Percentiles rank a stretch among this genome's conserved stretches.
Conservation (phyloP, 179 eudicot species). For the Beta macrorhiza region DNA sequence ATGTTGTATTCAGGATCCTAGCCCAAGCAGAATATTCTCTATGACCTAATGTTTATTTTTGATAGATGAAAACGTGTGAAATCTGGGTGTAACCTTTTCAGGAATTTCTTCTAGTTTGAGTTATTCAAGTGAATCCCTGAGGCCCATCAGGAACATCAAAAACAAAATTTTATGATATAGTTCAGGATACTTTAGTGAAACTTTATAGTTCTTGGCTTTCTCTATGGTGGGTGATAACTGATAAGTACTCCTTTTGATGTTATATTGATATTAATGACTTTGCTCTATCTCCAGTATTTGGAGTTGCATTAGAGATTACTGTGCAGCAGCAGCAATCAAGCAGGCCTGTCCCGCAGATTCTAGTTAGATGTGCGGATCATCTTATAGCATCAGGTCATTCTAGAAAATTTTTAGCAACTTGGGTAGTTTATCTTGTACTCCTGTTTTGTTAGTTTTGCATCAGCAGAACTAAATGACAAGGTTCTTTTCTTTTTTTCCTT, state of each 20-base stretch:
- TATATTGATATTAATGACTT: background rate
- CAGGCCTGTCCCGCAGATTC: conserved; percentile 64
- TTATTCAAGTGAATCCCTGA: background rate
- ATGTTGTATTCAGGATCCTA: background rate
- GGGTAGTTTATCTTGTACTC: background rate
- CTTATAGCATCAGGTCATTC: conserved; percentile 78
- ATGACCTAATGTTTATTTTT: background rate
- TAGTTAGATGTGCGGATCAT: conserved; percentile 86
- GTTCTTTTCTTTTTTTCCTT: background rate
- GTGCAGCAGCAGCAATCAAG: conserved; percentile 80
- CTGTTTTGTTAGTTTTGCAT: background rate
- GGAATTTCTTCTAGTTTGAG: background rate
- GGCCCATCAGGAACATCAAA: background rate
- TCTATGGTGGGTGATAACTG: background rate
- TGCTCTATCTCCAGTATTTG: conserved; percentile 60
- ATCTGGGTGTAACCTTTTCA: background rate
- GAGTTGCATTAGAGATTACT: conserved; percentile 74
- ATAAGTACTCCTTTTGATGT: background rate
- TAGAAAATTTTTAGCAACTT: background rate
- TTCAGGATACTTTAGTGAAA: background rate
- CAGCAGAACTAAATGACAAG: background rate
- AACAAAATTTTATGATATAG: background rate
- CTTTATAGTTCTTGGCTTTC: background rate
- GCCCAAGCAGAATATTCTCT: background rate
- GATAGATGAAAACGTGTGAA: background rate